phyloP scores from a whole-genome alignment of 192 early-diverging fungal species.

The Mycoemilia scoparia region DNA sequence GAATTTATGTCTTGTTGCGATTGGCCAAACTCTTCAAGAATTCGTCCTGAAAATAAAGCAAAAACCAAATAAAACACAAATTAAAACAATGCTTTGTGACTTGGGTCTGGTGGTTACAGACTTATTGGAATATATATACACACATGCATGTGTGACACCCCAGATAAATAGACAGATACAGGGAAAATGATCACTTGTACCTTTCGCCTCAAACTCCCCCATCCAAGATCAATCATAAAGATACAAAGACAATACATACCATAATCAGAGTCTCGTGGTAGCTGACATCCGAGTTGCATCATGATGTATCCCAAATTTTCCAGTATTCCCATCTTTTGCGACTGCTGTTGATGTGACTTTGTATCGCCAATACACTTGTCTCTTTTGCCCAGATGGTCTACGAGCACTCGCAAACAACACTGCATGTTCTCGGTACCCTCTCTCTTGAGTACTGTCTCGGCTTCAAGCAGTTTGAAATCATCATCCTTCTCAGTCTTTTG shows the following conservation, averaged over 20 bases:
- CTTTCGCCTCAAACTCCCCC: no score
- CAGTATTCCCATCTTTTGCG: slow-evolving; percentile 39
- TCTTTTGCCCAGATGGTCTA: slow-evolving; percentile 37
- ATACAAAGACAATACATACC: slow-evolving; percentile 12
- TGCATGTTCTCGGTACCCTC: slow-evolving; percentile 45
- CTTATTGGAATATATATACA: no score
- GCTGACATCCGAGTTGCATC: slow-evolving; percentile 36
- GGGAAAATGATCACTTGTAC: slow-evolving; percentile 22
- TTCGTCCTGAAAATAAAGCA: slow-evolving; percentile 7
- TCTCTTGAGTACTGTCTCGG: slow-evolving; percentile 47
- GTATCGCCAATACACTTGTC: slow-evolving; percentile 43
- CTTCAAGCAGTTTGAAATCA: slow-evolving; percentile 62
- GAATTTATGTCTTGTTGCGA: slow-evolving; percentile 26
- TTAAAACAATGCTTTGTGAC: slow-evolving; percentile 5
- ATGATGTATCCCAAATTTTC: slow-evolving; percentile 46
- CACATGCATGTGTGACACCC: no score
- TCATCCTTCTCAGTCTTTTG: slow-evolving; percentile 48
- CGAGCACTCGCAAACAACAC: slow-evolving; percentile 30
- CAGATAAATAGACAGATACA: no score
- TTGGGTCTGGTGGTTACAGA: slow-evolving; percentile 4
- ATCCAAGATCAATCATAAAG: no score
- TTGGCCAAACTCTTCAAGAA: slow-evolving; percentile 31
- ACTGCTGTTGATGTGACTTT: no score
- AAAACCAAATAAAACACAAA: slow-evolving; percentile 8
- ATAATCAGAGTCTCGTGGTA: slow-evolving; percentile 28